Evolutionary conservation across 2,329 filamentous ascomycete species (phyloP).

Genomic region (Sclerotinia trifoliorum): DNA sequence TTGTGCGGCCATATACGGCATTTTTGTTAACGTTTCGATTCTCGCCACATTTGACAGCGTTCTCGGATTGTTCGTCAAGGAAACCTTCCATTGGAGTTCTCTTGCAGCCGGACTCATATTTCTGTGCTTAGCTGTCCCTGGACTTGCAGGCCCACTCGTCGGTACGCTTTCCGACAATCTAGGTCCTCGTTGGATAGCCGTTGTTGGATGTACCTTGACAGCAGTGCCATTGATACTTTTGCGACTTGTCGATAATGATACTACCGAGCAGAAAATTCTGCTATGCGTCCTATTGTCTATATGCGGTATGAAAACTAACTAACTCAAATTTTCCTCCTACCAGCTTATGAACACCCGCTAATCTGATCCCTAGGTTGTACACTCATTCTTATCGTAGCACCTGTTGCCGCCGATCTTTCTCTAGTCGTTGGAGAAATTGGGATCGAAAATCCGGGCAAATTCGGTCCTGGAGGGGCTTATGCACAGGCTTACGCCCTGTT

Average conservation of each 20-base stretch:
- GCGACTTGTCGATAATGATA: conserved; percentile 59
- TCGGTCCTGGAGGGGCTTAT: conserved; percentile 55
- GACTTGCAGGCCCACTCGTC: conserved; percentile 56
- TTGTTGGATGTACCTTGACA: conserved; percentile 55
- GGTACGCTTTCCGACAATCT: conserved; percentile 50
- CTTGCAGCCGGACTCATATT: conserved; percentile 57
- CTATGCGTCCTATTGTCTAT: conserved; percentile 61
- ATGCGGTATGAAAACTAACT: conserved; percentile 45
- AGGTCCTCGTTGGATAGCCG: conserved; percentile 61
- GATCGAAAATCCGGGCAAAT: conserved; percentile 47
- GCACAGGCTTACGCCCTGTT: conserved; percentile 57
- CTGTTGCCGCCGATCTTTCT: conserved; percentile 67
- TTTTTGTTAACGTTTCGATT: conserved; percentile 47
- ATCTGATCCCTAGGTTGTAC: conserved; percentile 35
- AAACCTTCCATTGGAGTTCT: conserved; percentile 54
- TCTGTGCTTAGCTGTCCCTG: conserved; percentile 56
- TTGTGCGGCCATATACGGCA: conserved; percentile 43
- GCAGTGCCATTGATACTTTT: conserved; percentile 61
- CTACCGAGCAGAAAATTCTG: conserved; percentile 59
- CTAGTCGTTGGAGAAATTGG: conserved; percentile 56
- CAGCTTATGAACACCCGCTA: conserved; percentile 27
- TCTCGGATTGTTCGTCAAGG: conserved; percentile 53
- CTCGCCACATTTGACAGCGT: conserved; percentile 56
- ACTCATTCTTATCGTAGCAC: conserved; percentile 57
- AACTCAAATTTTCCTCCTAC: not conserved